Conservation (phyloP, 1,284 basidiomycete genomes). For the Apiotrichum sp. region DNA sequence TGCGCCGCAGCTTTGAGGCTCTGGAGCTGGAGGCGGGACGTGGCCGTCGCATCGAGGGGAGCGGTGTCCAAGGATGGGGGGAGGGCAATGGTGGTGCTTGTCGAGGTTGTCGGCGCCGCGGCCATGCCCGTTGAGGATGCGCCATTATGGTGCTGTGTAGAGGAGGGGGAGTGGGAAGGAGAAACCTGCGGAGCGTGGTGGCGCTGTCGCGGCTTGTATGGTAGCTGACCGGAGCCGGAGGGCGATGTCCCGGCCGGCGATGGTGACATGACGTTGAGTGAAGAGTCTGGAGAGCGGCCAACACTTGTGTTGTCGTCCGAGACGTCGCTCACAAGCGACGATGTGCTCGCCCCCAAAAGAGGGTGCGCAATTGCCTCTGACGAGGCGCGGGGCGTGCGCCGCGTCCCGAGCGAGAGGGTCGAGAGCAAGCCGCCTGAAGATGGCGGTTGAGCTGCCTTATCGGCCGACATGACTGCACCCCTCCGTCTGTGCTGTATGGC, state of each 20-base stretch:
- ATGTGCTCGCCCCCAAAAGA: constrained; percentile 27
- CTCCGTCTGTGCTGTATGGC: no score
- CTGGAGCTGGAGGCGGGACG: constrained; percentile 59
- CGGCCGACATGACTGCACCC: neutral
- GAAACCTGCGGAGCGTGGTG: neutral
- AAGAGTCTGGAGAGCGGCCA: neutral
- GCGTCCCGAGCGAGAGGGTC: constrained; percentile 22
- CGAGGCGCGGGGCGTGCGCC: constrained; percentile 10
- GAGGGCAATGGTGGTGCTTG: constrained; percentile 32
- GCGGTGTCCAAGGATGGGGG: constrained; percentile 5
- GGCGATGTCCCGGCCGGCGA: neutral
- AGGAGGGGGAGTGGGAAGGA: neutral
- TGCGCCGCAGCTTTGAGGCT: constrained; percentile 75
- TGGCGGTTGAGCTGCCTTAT: neutral
- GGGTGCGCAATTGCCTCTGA: constrained; percentile 36
- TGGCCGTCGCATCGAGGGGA: constrained; percentile 19
- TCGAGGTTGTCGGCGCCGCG: constrained; percentile 7
- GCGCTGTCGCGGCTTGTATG: constrained; percentile 15
- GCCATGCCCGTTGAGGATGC: neutral
- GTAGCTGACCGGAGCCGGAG: neutral
- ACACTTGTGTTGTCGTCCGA: neutral
- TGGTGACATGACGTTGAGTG: neutral
- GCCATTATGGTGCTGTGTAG: no score
- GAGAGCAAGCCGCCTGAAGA: constrained; percentile 31
- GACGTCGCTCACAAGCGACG: neutral